Percentiles rank a stretch among this genome's conserved stretches.
These are phyloP conservation scores for Rhododendron ferrugineum DNA, from an alignment of 148 eudicot genomes.

Conservation along the genomic window DNA sequence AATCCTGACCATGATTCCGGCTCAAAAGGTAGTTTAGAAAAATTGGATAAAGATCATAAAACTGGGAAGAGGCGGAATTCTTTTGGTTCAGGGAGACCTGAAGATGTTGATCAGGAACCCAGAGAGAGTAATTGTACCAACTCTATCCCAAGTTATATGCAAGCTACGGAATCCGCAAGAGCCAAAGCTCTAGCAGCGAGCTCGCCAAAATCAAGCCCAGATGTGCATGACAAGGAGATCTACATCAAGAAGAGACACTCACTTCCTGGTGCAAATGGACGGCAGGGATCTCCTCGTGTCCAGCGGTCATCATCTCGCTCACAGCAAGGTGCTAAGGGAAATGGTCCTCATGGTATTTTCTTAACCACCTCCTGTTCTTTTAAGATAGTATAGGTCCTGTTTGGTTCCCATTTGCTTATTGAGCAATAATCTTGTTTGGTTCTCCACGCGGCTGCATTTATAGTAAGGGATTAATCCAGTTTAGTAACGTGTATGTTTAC, in stretches of 20 bases:
- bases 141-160: conserved; percentile 89
- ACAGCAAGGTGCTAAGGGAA: conserved; percentile 52
- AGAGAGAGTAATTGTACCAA: conserved; percentile 59
- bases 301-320: conserved; percentile 51
- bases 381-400: neutral
- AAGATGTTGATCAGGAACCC: conserved; percentile 66
- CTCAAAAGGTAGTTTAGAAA: conserved; percentile 53
- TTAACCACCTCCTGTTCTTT: neutral
- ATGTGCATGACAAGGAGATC: conserved; percentile 63
- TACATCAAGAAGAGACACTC: conserved; percentile 72
- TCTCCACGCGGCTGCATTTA: neutral
- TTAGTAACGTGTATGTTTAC: neutral
- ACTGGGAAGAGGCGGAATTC: conserved; percentile 67
- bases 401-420: neutral
- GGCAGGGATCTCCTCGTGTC: conserved; percentile 70
- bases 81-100: conserved; percentile 65
- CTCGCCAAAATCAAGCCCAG: conserved; percentile 92
- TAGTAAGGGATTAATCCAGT: neutral
- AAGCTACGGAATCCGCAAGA: conserved; percentile 90
- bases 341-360: conserved; percentile 56
- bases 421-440: neutral
- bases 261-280: conserved; percentile 66
- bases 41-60: conserved; percentile 54
- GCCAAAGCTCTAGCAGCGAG: conserved; percentile 56
- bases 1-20: conserved; percentile 45